Conservation (phyloP, 2,329 filamentous ascomycete genomes). For the Trichophyton verrucosum region DNA sequence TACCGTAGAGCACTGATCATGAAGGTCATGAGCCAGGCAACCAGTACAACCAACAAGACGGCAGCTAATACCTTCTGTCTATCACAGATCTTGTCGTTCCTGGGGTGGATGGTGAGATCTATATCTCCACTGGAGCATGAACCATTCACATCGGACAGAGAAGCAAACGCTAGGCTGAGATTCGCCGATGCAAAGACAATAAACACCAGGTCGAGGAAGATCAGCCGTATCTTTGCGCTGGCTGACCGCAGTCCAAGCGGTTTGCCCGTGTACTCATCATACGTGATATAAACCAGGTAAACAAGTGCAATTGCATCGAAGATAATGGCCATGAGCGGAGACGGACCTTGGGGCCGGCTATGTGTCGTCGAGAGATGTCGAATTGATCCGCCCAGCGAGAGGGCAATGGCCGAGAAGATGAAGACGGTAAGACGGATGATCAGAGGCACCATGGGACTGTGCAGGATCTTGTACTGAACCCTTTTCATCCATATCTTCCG, state of each 20-base stretch:
- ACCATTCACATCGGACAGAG: slow-evolving; percentile 53
- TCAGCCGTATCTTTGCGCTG: slow-evolving; percentile 73
- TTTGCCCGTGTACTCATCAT: slow-evolving; percentile 90
- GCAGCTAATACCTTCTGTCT: slow-evolving; percentile 60
- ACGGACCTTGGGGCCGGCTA: slow-evolving; percentile 50
- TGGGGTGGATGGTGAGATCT: slow-evolving; percentile 24
- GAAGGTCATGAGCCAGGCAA: slow-evolving; percentile 87
- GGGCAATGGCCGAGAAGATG: slow-evolving; percentile 66
- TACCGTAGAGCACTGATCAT: slow-evolving; percentile 45
- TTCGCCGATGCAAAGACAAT: slow-evolving; percentile 97
- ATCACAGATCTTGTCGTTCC: slow-evolving; percentile 42
- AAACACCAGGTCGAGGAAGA: slow-evolving; percentile 87
- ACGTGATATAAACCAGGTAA: slow-evolving; percentile 88
- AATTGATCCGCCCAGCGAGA: slow-evolving; percentile 66
- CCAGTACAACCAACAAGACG: slow-evolving; percentile 65
- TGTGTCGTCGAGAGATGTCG: slow-evolving; percentile 46
- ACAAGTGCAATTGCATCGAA: slow-evolving; percentile 81
- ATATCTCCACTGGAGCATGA: slow-evolving; percentile 40
- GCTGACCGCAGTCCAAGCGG: slow-evolving; percentile 76
- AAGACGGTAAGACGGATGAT: slow-evolving; percentile 72
- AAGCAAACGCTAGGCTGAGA: slow-evolving; percentile 76
- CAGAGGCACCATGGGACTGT: slow-evolving; percentile 74
- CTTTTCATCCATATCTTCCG: slow-evolving; percentile 45
- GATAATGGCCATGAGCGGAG: slow-evolving; percentile 75
- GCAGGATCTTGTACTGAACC: slow-evolving; percentile 56